These are phyloP conservation scores for Aureobasidium namibiae DNA, from an alignment of 2,329 filamentous ascomycete genomes.

Conservation along the genomic window DNA sequence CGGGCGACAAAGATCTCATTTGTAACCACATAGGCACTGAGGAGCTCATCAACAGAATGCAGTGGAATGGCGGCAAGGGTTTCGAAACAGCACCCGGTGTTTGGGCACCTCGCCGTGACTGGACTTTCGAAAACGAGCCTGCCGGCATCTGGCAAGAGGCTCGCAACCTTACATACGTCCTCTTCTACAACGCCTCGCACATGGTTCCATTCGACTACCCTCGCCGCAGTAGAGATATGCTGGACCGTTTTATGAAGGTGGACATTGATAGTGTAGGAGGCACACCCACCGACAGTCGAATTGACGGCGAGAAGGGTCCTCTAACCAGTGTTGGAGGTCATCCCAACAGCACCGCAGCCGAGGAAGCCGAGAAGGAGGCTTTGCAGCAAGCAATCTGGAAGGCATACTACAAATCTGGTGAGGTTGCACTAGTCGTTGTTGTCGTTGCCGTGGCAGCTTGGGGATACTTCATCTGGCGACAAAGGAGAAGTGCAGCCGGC, in stretches of 20 bases:
- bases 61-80: conserved; percentile 85
- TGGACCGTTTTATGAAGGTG: conserved; percentile 90
- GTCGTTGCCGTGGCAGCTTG: conserved; percentile 63
- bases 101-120: conserved; percentile 85
- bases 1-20: conserved; percentile 86
- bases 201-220: conserved; percentile 97
- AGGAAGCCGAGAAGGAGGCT: conserved; percentile 58
- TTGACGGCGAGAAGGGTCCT: conserved; percentile 77
- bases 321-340: conserved; percentile 70
- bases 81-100: conserved; percentile 83
- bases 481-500: conserved; percentile 39
- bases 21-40: conserved; percentile 97
- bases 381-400: conserved; percentile 78
- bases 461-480: conserved; percentile 61
- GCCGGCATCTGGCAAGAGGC: conserved; percentile 93
- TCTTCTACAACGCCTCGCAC: conserved; percentile 92
- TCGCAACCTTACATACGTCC: conserved; percentile 87
- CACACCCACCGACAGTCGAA: conserved; percentile 64
- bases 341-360: conserved; percentile 56
- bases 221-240: conserved; percentile 83
- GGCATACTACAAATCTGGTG: conserved; percentile 80
- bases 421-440: conserved; percentile 76
- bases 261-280: conserved; percentile 86
- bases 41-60: conserved; percentile 77
- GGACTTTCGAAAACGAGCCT: conserved; percentile 82